Evolutionary conservation across 805 yeast species (phyloP), one percentile per base, ranked within the genome.

Genomic region (Nakazawaea sp.): DNA sequence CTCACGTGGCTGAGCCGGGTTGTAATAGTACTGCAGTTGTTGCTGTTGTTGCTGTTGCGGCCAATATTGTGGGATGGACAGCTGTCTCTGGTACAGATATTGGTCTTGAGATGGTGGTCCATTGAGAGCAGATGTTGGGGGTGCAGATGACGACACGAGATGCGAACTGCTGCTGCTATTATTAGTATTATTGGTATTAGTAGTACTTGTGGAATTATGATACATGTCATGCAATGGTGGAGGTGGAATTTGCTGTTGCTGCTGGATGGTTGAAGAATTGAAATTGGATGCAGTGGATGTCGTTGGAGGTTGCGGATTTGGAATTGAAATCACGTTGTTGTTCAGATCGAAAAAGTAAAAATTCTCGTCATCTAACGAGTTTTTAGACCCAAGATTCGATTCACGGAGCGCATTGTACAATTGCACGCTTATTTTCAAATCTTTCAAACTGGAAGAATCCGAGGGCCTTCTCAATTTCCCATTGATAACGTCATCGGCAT

Each of bases 401-500:
- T 74, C 75, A 45, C 73, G 72, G 31, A 79, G 65, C 0, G 84
- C 79, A 40, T 59, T 61, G 66, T 78, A 65, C 29, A 81, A 57
- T 9, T 64, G 67, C 13, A 56, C 52, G 3, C 74, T 62, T 5
- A 81, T 66, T 13, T 56, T 55, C 0, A 75, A 44, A 41, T 74
- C 68, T 41, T 69, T 68, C 38, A 85, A 65, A 15, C 52, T 47
- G 6, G 71, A 66, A 6, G 70, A 58, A 28, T 71, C 71, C 4
- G 75, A 61, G 0, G 95, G 95, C 18, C 78, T 62, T 0, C 56
- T 49, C 32, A 88, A 61, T 28, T 60, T 62, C 4, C 79, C 78
- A 24, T 64, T 61, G 35, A 74, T 51, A 4, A 87, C 92, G 54
- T 89, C 96, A 16, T 74, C 74, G 0, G 87, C 80, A 21, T 72